Evolutionary conservation across 305 asterid genomes (phyloP), one percentile per base, ranked within the genome.

Genomic region (Striga hermonthica): DNA sequence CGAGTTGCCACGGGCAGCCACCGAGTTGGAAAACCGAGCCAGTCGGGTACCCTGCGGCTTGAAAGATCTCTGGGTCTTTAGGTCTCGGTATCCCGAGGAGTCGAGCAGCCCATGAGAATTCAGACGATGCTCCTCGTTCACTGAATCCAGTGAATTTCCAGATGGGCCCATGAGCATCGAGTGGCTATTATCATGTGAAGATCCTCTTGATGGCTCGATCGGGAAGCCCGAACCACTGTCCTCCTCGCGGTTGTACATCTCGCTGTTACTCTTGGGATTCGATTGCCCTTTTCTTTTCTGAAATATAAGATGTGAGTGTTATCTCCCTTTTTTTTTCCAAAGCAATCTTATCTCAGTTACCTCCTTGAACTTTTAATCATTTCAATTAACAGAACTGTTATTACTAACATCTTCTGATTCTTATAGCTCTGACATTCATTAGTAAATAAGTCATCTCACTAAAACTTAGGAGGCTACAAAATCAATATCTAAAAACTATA

Each of bases 221-320:
- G 76, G 82, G 72, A 78, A 83, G 65, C 82, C 80, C 31, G 86
- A 79, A 62, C 81, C 77, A 9, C 79, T 76, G 40, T 79, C 84
- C 55, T 72, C 81, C 62, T 75, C 84, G 38, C 65, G 83, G 83
- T 75, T 69, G 77, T 40, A 84, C 76, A 79, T 77, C 79, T 86
- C 90, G 64, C 88, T 88, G 64, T 49, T 74, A 75, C 86, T 82
- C 72, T 81, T 83, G 55, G 72, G 68, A 63, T 88, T 88, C 5
- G 81, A 56, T 65, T 67, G 83, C 69, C 76, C 31, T 22, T 22
- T 22, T 22, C 31, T 22, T 22, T 22, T 22, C 31, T 22, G 31
- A 22, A 22, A 22, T 22, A 22, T 22, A 2, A 22, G 31, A 22
- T 22, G 31, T 22, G 31, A 22, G 31, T 1, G 31, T 22, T 22